Percentiles rank a stretch among this genome's conserved stretches.
phyloP scores from a whole-genome alignment of 257 asterid genomes.

The Solanum etuberosum region DNA sequence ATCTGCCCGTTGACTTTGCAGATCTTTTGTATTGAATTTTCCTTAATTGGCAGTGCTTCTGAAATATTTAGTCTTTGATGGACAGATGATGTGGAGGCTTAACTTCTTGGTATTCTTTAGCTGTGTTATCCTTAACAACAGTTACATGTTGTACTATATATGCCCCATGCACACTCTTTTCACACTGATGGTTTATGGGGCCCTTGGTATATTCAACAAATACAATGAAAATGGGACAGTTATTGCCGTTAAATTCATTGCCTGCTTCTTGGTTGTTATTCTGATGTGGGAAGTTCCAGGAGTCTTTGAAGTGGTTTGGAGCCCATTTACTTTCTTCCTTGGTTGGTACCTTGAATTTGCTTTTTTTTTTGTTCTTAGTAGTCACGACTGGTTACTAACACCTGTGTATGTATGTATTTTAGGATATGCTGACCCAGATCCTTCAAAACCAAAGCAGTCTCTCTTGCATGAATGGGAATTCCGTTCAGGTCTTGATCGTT shows the following conservation, averaged over 20 bases:
- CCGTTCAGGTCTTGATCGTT: slow-evolving; percentile 83
- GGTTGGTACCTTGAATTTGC: slow-evolving; percentile 32
- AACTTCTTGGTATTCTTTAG: slow-evolving; percentile 79
- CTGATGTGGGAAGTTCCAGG: slow-evolving; percentile 80
- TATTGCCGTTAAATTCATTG: slow-evolving; percentile 53
- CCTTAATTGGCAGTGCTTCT: slow-evolving; percentile 8
- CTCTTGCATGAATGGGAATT: slow-evolving; percentile 76
- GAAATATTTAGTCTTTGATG: slow-evolving; percentile 8
- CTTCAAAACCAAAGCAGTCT: slow-evolving; percentile 43
- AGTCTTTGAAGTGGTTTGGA: slow-evolving; percentile 63
- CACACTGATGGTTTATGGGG: slow-evolving; percentile 84
- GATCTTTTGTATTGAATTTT: neutral
- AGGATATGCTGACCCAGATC: slow-evolving; percentile 64
- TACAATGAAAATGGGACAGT: slow-evolving; percentile 62
- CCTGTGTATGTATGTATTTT: slow-evolving; percentile 10
- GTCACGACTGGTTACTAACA: neutral
- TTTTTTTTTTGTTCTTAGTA: neutral
- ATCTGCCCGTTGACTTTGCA: neutral
- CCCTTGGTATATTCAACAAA: slow-evolving; percentile 73
- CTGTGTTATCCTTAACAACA: slow-evolving; percentile 65
- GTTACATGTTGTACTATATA: slow-evolving; percentile 62
- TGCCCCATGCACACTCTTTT: slow-evolving; percentile 96
- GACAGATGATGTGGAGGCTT: slow-evolving; percentile 95
- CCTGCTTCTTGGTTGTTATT: slow-evolving; percentile 75
- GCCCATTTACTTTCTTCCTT: slow-evolving; percentile 68